phyloP scores from a whole-genome alignment of 768 basidiomycete genomes.

The Boletellus ananiceps region DNA sequence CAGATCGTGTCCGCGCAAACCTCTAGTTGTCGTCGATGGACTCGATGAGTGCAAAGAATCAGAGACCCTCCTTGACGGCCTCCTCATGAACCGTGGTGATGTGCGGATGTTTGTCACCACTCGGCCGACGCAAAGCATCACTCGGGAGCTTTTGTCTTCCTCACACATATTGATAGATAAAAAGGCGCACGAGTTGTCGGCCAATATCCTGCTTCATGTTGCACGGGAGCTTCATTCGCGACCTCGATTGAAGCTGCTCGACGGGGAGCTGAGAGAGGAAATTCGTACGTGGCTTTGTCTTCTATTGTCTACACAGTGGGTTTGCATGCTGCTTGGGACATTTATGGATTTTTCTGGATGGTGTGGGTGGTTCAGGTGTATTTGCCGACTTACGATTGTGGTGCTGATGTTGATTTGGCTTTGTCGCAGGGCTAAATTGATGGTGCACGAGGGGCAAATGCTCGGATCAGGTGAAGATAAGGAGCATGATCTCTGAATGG shows the following conservation, averaged over 20 bases:
- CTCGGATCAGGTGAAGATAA: too few species aligned
- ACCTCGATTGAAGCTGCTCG: conserved; percentile 1
- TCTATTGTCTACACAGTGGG: too few species aligned
- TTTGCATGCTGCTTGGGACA: too few species aligned
- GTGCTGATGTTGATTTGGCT: too few species aligned
- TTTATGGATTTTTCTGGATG: too few species aligned
- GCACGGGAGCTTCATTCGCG: conserved; percentile 9
- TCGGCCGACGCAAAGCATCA: conserved; percentile 7
- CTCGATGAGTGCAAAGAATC: conserved; percentile 20
- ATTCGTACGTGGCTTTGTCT: too few species aligned
- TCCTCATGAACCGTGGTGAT: not conserved
- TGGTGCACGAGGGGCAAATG: too few species aligned
- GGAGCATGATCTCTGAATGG: too few species aligned
- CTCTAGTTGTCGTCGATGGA: conserved; percentile 17
- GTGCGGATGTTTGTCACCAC: conserved; percentile 7
- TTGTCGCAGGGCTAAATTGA: too few species aligned
- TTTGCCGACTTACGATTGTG: too few species aligned
- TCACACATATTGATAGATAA: conserved; percentile 11
- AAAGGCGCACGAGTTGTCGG: not conserved
- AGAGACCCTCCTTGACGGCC: conserved; percentile 9
- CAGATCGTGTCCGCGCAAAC: not conserved
- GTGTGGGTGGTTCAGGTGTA: too few species aligned
- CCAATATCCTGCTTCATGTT: conserved; percentile 11
- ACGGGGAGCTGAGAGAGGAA: conserved; percentile 2
- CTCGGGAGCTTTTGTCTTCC: not conserved